Percentiles rank a stretch among this genome's conserved stretches.
Evolutionary conservation across 2,329 filamentous ascomycete species (phyloP).

Genomic region (Aspergillus udagawae): DNA sequence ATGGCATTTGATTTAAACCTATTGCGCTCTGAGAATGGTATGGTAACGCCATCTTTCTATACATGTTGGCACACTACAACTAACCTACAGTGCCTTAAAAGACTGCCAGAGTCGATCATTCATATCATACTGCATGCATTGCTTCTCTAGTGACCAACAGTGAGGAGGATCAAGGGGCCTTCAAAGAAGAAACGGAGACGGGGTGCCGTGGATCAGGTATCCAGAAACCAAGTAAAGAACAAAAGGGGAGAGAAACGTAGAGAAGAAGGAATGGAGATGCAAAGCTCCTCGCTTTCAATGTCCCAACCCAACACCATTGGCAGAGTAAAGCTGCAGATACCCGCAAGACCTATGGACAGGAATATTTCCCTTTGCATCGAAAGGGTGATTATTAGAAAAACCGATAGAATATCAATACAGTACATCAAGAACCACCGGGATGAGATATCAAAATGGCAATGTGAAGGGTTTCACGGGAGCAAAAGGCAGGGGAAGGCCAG

Average conservation of each 20-base stretch:
- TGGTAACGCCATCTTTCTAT: neutral
- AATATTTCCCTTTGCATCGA: slow-evolving; percentile 13
- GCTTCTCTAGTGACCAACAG: neutral
- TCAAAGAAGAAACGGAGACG: slow-evolving; percentile 15
- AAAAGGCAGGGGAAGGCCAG: neutral
- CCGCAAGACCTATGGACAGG: slow-evolving; percentile 5
- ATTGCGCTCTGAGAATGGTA: neutral
- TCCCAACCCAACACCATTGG: slow-evolving; percentile 12
- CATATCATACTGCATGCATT: neutral
- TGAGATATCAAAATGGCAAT: slow-evolving; percentile 1
- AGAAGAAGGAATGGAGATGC: slow-evolving; percentile 12
- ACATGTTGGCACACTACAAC: neutral
- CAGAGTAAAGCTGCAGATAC: slow-evolving; percentile 5
- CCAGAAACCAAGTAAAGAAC: slow-evolving; percentile 11
- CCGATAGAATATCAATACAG: slow-evolving; percentile 14
- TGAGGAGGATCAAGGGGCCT: slow-evolving; percentile 7
- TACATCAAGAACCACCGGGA: slow-evolving; percentile 19
- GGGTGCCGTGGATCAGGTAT: slow-evolving; percentile 18
- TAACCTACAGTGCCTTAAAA: neutral
- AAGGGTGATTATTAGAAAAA: slow-evolving; percentile 16
- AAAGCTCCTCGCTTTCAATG: slow-evolving; percentile 14
- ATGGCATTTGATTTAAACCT: neutral
- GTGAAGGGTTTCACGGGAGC: neutral
- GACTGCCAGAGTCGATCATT: neutral
- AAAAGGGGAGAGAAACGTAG: slow-evolving; percentile 9